Percentiles rank a stretch among this genome's conserved stretches.
phyloP scores from a whole-genome alignment of 2,329 filamentous ascomycete genomes.

The Paracorniculantispora psalliotae region DNA sequence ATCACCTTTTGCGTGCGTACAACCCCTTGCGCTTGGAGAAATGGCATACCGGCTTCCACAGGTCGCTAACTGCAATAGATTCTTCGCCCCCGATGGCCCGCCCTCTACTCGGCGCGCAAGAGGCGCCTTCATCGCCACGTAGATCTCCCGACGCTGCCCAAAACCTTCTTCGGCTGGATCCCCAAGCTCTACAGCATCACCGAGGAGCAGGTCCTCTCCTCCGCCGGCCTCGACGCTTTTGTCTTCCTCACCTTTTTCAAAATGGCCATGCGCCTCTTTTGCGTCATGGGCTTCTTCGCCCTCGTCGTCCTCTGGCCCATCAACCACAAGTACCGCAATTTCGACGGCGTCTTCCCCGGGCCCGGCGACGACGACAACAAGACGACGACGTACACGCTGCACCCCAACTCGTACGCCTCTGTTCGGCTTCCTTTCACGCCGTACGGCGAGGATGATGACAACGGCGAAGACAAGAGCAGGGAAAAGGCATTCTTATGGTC shows the following conservation, averaged over 20 bases:
- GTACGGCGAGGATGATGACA: background rate
- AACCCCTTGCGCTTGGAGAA: background rate
- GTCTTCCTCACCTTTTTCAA: slow-evolving; percentile 96
- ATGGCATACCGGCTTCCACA: no score
- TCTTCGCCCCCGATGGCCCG: slow-evolving; percentile 84
- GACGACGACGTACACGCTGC: background rate
- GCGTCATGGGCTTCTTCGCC: slow-evolving; percentile 75
- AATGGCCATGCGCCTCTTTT: slow-evolving; percentile 82
- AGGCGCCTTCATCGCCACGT: slow-evolving; percentile 57
- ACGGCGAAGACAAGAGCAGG: slow-evolving; percentile 27
- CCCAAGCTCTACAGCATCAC: slow-evolving; percentile 76
- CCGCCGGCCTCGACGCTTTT: slow-evolving; percentile 90
- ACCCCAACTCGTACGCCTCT: slow-evolving; percentile 12
- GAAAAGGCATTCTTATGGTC: slow-evolving; percentile 69
- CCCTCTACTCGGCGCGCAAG: slow-evolving; percentile 84
- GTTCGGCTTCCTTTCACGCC: slow-evolving; percentile 16
- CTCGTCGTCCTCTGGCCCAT: slow-evolving; percentile 78
- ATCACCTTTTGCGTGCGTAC: slow-evolving; percentile 66
- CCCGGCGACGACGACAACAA: slow-evolving; percentile 1
- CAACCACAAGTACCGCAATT: slow-evolving; percentile 60
- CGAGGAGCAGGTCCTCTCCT: slow-evolving; percentile 83
- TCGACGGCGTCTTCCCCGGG: slow-evolving; percentile 10
- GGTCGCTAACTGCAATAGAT: slow-evolving; percentile 45
- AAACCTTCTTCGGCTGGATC: slow-evolving; percentile 91
- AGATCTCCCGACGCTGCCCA: slow-evolving; percentile 71